Base-by-base conservation (phyloP, 2,329 filamentous ascomycete genomes). In the Exophiala xenobiotica region DNA sequence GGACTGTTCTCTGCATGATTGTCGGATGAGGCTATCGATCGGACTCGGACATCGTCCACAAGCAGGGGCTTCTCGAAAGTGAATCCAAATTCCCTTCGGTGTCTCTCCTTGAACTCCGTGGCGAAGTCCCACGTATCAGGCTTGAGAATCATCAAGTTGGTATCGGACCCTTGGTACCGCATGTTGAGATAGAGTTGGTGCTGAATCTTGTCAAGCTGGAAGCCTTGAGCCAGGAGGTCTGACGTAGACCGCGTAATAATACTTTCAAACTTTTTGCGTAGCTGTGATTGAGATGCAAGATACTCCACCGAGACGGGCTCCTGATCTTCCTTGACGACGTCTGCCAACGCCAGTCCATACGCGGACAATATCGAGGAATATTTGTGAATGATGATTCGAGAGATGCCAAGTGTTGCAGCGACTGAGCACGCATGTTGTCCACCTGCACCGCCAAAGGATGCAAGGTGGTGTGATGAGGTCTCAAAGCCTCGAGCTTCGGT, bases 1-100 rank as follows among this genome's bases (percentile, higher is more conserved):
- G 68, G 90, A 95, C 0, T 95, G 87, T 44, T 82, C 74, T 3
- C 81, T 78, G 3, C 70, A n/a, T 40, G 37, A 6, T 14, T 27
- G n/a, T 81, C 82, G 85, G 4, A 85, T 73, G 12, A 75, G 74
- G 2, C 83, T 83, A 29, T 84, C 80, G 3, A 88, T 87, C 92
- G 81, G 3, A 92, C 88, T 43, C 91, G 83, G 3, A 96, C 87
- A 65, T 96, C 91, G 54, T 96, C 91, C 2, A 96, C 80, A 27
- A 96, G 87, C 41, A 96, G 87, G 49, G 95, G 86, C 44, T 90
- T 79, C 46, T 95, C 88, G 3, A 93, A 74, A 0, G 88, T 93
- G 65, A 96, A 96, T 0, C 90, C 90, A 65, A 96, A 96, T 64
- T 96, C 91, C 63, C 92, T 88, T 42, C 88, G 85, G 66, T 96